A percentile compares a stretch with the other conserved stretches of the same genome.
Evolutionary conservation across 176 grass and related monocot genomes (phyloP).

Genomic region (Oryza coarctata): DNA sequence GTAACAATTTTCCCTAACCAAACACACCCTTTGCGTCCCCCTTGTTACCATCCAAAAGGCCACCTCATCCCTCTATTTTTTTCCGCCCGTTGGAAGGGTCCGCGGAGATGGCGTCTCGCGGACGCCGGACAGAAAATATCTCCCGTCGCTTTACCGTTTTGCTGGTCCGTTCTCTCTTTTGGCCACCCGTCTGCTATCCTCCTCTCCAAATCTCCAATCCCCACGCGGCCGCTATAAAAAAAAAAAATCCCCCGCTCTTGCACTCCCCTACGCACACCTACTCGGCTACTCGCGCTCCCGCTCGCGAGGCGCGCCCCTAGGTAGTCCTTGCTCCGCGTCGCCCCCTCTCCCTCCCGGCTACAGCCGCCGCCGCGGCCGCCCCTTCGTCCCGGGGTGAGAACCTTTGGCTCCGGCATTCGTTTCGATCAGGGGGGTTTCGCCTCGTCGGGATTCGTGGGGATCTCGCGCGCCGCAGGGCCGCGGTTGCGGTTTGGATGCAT

Average conservation of each 20-base stretch:
- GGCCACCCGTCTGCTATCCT: constrained; percentile 43
- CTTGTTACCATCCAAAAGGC: too few species aligned
- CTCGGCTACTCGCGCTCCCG: too few species aligned
- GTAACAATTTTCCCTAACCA: too few species aligned
- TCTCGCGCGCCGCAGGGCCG: too few species aligned
- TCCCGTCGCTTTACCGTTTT: neutral
- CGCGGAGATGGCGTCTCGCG: neutral
- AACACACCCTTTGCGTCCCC: too few species aligned
- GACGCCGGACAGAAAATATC: constrained; percentile 25
- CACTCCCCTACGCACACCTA: neutral
- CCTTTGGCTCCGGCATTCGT: neutral
- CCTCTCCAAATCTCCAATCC: neutral
- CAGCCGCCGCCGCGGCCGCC: neutral
- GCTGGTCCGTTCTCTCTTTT: neutral
- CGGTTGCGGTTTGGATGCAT: neutral
- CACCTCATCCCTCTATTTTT: too few species aligned
- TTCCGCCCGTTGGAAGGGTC: too few species aligned
- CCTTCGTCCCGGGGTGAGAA: constrained; percentile 1
- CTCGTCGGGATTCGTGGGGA: neutral
- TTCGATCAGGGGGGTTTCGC: neutral
- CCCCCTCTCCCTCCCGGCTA: neutral
- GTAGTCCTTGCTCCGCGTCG: neutral
- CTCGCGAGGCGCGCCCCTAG: neutral
- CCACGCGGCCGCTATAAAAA: constrained; percentile 15
- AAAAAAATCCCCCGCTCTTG: constrained; percentile 3